These are phyloP conservation scores for Halophytophthora polymorphica DNA, from an alignment of 352 stramenopile genomes.

Conservation along the genomic window DNA sequence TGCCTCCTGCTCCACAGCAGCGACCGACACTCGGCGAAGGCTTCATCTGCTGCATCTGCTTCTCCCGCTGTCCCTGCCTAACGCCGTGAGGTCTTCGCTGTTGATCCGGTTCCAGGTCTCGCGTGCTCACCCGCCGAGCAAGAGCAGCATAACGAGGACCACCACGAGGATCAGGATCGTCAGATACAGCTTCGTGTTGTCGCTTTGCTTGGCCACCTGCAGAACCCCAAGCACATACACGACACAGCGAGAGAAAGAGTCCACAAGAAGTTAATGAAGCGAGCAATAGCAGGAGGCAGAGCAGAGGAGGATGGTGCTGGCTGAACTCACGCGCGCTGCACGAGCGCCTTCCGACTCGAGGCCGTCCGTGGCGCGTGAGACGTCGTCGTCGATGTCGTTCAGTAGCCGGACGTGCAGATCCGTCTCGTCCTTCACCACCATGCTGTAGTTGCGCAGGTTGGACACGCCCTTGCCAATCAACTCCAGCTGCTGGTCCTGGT, in stretches of 20 bases:
- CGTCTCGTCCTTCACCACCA: constrained; percentile 88
- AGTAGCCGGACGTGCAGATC: constrained; percentile 87
- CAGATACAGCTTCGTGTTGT: constrained; percentile 93
- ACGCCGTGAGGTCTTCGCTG: no score
- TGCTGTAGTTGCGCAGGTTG: constrained; percentile 83
- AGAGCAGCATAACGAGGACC: constrained; percentile 88
- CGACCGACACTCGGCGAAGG: no score
- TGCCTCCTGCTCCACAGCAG: no score
- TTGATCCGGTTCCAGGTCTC: no score
- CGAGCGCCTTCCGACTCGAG: constrained; percentile 80
- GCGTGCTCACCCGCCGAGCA: constrained; percentile 49
- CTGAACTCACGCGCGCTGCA: constrained; percentile 50
- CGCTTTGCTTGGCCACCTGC: constrained; percentile 91
- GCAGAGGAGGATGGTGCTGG: constrained; percentile 6
- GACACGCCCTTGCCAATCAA: constrained; percentile 78
- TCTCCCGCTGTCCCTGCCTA: no score
- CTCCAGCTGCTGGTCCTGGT: constrained; percentile 85
- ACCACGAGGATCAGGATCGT: constrained; percentile 85
- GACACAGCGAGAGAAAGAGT: neutral
- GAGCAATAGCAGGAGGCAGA: neutral
- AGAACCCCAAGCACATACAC: constrained; percentile 18
- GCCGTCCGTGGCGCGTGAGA: constrained; percentile 78
- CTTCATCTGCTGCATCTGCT: no score
- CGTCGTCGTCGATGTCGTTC: constrained; percentile 87
- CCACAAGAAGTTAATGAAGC: neutral